These are phyloP conservation scores for Rutstroemia sp. DNA, from an alignment of 2,329 filamentous ascomycete genomes.

Conservation along the genomic window DNA sequence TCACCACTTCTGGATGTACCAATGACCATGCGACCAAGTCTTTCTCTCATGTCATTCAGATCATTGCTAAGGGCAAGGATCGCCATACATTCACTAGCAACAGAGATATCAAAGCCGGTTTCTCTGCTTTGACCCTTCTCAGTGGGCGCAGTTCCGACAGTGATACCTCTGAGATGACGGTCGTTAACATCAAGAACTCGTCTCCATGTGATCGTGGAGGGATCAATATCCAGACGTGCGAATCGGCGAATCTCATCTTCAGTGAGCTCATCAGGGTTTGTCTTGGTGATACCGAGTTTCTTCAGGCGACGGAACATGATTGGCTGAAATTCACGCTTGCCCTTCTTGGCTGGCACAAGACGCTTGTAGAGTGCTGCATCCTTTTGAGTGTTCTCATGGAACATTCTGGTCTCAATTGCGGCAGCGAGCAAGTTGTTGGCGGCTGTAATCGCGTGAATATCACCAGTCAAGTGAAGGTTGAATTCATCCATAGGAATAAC, in stretches of 20 bases:
- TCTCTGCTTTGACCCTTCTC: slow-evolving; percentile 84
- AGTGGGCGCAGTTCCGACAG: slow-evolving; percentile 78
- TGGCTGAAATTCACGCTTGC: slow-evolving; percentile 76
- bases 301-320: slow-evolving; percentile 90
- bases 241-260: slow-evolving; percentile 83
- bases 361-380: slow-evolving; percentile 81
- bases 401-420: slow-evolving; percentile 95
- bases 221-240: slow-evolving; percentile 92
- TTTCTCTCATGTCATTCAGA: slow-evolving; percentile 82
- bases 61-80: slow-evolving; percentile 89
- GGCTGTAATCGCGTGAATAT: slow-evolving; percentile 94
- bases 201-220: slow-evolving; percentile 94
- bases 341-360: slow-evolving; percentile 83
- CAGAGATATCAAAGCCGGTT: slow-evolving; percentile 96
- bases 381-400: slow-evolving; percentile 94
- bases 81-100: slow-evolving; percentile 97
- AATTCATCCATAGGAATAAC: slow-evolving; percentile 99
- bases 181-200: slow-evolving; percentile 97
- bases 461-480: slow-evolving; percentile 93
- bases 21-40: slow-evolving; percentile 91
- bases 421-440: slow-evolving; percentile 96
- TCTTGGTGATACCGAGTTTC: slow-evolving; percentile 95
- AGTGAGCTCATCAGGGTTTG: slow-evolving; percentile 82
- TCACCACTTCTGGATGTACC: slow-evolving; percentile 80
- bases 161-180: slow-evolving; percentile 82